These are phyloP conservation scores for Rhypophila decipiens DNA, from an alignment of 495 filamentous ascomycete species.

Conservation along the genomic window DNA sequence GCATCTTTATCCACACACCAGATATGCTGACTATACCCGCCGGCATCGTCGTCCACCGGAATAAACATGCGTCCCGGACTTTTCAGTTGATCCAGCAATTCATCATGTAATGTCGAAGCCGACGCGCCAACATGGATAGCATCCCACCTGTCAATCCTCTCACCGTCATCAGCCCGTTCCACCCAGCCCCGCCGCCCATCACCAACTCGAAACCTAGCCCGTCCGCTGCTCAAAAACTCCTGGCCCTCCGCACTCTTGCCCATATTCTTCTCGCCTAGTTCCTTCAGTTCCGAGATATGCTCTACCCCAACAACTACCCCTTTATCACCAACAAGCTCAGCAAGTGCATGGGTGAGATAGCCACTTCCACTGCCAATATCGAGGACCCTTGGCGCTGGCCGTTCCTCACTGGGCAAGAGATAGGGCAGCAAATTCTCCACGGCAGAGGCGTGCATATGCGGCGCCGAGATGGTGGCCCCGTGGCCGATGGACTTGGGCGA, in stretches of 20 bases:
- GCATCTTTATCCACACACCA: slow-evolving; percentile 86
- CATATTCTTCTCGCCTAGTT: slow-evolving; percentile 71
- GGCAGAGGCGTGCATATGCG: slow-evolving; percentile 92
- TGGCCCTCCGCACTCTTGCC: slow-evolving; percentile 61
- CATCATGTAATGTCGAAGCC: slow-evolving; percentile 64
- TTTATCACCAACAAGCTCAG: slow-evolving; percentile 60
- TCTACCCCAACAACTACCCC: slow-evolving; percentile 76
- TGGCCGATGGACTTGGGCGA: slow-evolving; percentile 86
- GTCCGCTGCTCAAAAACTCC: slow-evolving; percentile 50
- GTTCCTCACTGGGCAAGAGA: slow-evolving; percentile 41
- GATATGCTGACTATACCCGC: slow-evolving; percentile 60
- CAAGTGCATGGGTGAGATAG: slow-evolving; percentile 86
- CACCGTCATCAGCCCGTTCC: slow-evolving; percentile 30
- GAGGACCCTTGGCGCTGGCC: slow-evolving; percentile 47
- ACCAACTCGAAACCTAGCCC: slow-evolving; percentile 66
- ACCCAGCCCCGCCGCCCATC: slow-evolving; percentile 78
- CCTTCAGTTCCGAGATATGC: slow-evolving; percentile 73
- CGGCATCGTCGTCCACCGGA: slow-evolving; percentile 61
- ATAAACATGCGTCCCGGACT: slow-evolving; percentile 80
- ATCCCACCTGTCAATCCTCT: slow-evolving; percentile 52
- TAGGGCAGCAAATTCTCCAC: slow-evolving; percentile 61
- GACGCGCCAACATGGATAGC: slow-evolving; percentile 96
- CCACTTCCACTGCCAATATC: slow-evolving; percentile 89
- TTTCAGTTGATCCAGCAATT: slow-evolving; percentile 71
- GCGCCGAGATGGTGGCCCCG: slow-evolving; percentile 85